Evolutionary conservation across 495 filamentous ascomycete species (phyloP), one percentile per base, ranked within the genome.

Genomic region (Hyaloscypha variabilis): DNA sequence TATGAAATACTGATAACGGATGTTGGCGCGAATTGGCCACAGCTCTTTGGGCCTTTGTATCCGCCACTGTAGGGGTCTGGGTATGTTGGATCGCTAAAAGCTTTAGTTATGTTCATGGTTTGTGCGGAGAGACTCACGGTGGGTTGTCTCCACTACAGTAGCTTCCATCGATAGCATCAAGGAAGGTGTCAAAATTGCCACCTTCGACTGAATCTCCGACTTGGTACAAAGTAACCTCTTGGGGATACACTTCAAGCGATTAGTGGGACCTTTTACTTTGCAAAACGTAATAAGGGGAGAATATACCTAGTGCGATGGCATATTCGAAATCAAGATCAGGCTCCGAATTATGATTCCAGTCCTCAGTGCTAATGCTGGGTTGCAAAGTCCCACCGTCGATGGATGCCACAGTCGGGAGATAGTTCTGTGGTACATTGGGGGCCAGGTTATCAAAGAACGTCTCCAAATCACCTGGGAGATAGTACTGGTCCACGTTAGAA

Each of bases 211-310:
- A 25, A 30, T 65, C 63, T 11, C 55, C 63, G 29, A 49, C 53
- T 56, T 65, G 63, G 42, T 58, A 65, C 1, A 59, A n/a, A 17
- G 63, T 65, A 6, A 65, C 63, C 17, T 31, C 23, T 25, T 65
- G 63, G 3, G 63, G 63, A 59, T 65, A 65, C 5, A 66, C 63
- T 65, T 21, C 31, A n/a, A 42, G 13, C 21, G 11, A 55, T 63
- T 6, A 63, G 60, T 21, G 50, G 55, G n/a, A 2, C 14, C n/a
- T 46, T 60, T 23, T 17, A 3, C 31, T 11, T 50, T 5, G 52
- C 19, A 5, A 10, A 34, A n/a, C n/a, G n/a, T n/a, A n/a, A 46
- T 46, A 51, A 14, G 51, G 42, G 11, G 60, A 28, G 52, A 50
- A 57, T 58, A 42, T 58, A 65, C 67, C 63, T 6, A 66, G 49